phyloP scores from a whole-genome alignment of 2,329 filamentous ascomycete genomes.

The Trichocomaceae sp. region DNA sequence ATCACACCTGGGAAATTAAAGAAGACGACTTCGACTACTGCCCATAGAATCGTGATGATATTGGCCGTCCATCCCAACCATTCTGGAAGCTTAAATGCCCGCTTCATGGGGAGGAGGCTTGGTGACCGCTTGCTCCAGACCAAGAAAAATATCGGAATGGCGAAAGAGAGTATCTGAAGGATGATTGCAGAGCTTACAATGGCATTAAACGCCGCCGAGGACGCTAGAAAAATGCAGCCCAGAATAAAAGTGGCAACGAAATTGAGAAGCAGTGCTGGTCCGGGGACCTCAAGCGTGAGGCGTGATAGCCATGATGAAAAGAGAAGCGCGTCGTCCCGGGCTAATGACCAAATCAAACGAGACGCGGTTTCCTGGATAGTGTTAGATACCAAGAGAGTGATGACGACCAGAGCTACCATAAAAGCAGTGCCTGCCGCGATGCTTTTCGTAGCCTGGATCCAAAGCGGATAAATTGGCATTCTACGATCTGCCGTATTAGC shows the following conservation, averaged over 20 bases:
- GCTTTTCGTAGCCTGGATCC: slow-evolving; percentile 41
- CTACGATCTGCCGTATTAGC: slow-evolving; percentile 11
- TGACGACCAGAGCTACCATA: slow-evolving; percentile 42
- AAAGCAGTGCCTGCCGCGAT: slow-evolving; percentile 43
- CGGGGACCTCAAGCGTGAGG: slow-evolving; percentile 38
- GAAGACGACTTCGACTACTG: neutral
- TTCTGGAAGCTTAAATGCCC: neutral
- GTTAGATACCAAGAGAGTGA: slow-evolving; percentile 26
- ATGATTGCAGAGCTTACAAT: slow-evolving; percentile 42
- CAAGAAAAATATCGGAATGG: slow-evolving; percentile 39
- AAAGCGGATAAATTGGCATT: slow-evolving; percentile 45
- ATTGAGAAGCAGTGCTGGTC: neutral
- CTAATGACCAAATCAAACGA: slow-evolving; percentile 48
- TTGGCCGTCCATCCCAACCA: neutral
- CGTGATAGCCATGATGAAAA: slow-evolving; percentile 34
- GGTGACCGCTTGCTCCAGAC: slow-evolving; percentile 25
- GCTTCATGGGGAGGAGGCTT: neutral
- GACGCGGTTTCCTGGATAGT: slow-evolving; percentile 47
- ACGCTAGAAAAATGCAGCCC: slow-evolving; percentile 44
- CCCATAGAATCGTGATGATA: neutral
- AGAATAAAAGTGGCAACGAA: slow-evolving; percentile 41
- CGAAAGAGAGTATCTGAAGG: slow-evolving; percentile 44
- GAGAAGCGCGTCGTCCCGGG: slow-evolving; percentile 41
- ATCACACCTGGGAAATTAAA: neutral
- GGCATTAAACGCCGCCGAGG: slow-evolving; percentile 37